Evolutionary conservation across 495 filamentous ascomycete species (phyloP), one percentile per base, ranked within the genome.

Genomic region (Neurospora terricola): DNA sequence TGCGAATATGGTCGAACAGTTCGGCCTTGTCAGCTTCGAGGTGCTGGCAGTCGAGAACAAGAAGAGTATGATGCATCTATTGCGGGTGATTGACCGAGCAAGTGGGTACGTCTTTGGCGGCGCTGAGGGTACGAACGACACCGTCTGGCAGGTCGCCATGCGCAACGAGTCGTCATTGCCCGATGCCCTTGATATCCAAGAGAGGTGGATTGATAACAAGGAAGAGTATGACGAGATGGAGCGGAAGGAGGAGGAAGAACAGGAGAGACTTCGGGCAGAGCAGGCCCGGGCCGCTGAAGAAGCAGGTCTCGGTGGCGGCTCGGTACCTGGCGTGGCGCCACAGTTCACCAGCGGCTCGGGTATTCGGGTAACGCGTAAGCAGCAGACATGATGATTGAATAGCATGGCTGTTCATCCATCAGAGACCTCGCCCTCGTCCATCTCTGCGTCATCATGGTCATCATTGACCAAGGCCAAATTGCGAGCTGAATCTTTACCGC

Each of bases 21-120:
- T 97, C 78, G 90, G 90, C 7, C 87, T 99, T 2, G 94, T 98
- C 1, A 88, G 88, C 4, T 99, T 97, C 78, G 94, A 98, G 81
- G 97, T 96, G 2, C 84, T 99, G 70, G 94, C 95, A 0, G 94
- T 99, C 7, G 96, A 99, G 80, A 94, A 99, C 81, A 96, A 95
- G 82, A 91, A 90, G 82, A 94, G 91, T 78, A 97, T 99, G 94
- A 96, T 94, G 90, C 90, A 90, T 75, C 85, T 99, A 9, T 82
- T 99, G 54, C 88, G 90, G 69, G 89, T 92, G 0, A 93, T 99
- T 75, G 96, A 99, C 81, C 88, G 94, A 34, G 94, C 96, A 0
- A 89, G 92, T 4, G 96, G 96, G 0, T 98, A 98, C 81, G 95
- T 91, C 0, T 98, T 99, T 83, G 94, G 94, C 0, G 87, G 91